Evolutionary conservation across 2,329 filamentous ascomycete genomes (phyloP).

Genomic region (Penicillium sp.): DNA sequence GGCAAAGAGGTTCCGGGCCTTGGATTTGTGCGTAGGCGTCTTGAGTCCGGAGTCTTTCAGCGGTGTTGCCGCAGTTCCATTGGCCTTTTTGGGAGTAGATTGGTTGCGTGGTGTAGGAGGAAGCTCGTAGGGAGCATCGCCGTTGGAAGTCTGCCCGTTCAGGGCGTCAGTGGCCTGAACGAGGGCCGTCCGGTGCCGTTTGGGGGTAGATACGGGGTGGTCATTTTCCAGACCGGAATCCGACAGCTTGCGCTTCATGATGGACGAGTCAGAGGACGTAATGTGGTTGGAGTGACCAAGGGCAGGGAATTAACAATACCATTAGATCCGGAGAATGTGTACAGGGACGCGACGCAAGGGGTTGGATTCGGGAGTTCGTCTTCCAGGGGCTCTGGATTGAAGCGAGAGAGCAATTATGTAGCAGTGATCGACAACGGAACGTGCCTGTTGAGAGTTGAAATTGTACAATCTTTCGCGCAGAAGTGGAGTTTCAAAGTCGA

Average conservation of each 20-base stretch:
- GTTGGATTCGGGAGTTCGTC: conserved; percentile 2
- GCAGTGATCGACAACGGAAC: conserved; percentile 6
- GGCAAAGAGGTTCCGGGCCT: conserved; percentile 36
- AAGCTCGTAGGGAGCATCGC: conserved; percentile 21
- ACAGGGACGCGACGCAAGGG: conserved; percentile 28
- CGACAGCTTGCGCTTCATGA: conserved; percentile 43
- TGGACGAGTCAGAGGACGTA: conserved; percentile 14
- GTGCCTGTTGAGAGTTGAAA: neutral
- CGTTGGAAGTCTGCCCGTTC: conserved; percentile 25
- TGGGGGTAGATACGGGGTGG: conserved; percentile 36
- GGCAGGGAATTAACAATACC: conserved; percentile 28
- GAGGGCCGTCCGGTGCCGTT: conserved; percentile 31
- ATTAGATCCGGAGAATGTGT: conserved; percentile 29
- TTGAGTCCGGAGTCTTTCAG: conserved; percentile 34
- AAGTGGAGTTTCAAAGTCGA: conserved; percentile 1
- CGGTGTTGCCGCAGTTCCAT: conserved; percentile 23
- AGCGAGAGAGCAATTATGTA: neutral
- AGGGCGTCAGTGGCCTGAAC: conserved; percentile 22
- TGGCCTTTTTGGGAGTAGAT: conserved; percentile 32
- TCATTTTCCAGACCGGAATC: conserved; percentile 33
- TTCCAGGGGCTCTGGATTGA: conserved; percentile 3
- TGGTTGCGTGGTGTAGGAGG: conserved; percentile 26
- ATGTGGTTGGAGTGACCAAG: conserved; percentile 13
- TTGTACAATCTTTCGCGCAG: neutral
- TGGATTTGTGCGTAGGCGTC: conserved; percentile 37